A percentile compares a stretch with the other conserved stretches of the same genome.
phyloP scores from a whole-genome alignment of 306 rosid genomes.

The Sphenostylis stenocarpa region DNA sequence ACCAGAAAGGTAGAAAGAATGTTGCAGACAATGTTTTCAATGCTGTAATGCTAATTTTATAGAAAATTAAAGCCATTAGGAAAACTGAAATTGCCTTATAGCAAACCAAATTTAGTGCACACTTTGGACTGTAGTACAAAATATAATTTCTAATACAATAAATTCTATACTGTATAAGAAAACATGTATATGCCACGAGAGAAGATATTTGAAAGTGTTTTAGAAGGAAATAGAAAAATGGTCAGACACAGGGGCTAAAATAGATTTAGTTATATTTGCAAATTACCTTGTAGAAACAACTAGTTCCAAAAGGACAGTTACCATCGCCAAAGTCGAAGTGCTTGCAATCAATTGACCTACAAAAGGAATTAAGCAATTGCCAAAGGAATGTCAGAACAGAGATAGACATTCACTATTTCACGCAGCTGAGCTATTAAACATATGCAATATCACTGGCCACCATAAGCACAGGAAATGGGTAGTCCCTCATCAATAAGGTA shows the following conservation, averaged over 20 bases:
- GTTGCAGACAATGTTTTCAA: background rate
- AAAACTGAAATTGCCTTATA: background rate
- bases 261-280: slow-evolving; percentile 2
- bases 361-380: slow-evolving; percentile 17
- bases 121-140: background rate
- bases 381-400: slow-evolving; percentile 1
- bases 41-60: background rate
- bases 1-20: slow-evolving; percentile 5
- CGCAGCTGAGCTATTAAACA: background rate
- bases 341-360: slow-evolving; percentile 96
- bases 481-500: slow-evolving; percentile 8
- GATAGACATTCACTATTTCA: background rate
- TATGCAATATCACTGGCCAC: slow-evolving; percentile 4
- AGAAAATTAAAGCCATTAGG: background rate
- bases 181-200: background rate
- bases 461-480: slow-evolving; percentile 8
- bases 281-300: slow-evolving; percentile 96
- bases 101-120: background rate
- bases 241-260: background rate
- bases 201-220: background rate
- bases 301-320: slow-evolving; percentile 93
- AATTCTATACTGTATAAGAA: background rate
- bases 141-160: slow-evolving; percentile 1
- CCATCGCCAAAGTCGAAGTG: slow-evolving; percentile 98
- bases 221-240: slow-evolving; percentile 4